A percentile compares a stretch with the other conserved stretches of the same genome.
Evolutionary conservation across 306 rosid genomes (phyloP).

Genomic region (Castanea sativa): DNA sequence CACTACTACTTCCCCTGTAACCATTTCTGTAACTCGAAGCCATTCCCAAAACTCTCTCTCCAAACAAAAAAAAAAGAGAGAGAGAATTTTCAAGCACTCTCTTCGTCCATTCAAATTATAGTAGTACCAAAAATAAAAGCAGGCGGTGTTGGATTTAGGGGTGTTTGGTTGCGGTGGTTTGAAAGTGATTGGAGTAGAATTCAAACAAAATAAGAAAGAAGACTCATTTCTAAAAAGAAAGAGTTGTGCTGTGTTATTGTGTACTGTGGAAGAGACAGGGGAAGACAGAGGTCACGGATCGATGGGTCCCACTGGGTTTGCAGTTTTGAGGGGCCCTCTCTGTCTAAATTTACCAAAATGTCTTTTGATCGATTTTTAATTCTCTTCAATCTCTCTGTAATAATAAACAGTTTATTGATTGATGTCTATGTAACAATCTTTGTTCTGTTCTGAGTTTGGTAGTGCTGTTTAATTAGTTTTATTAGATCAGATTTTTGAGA

Average conservation of each 20-base stretch:
- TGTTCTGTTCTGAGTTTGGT: too few species aligned
- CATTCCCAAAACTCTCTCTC: slow-evolving; percentile 1
- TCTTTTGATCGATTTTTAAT: background rate
- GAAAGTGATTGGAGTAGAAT: background rate
- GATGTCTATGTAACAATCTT: too few species aligned
- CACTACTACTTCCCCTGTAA: background rate
- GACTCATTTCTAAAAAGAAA: too few species aligned
- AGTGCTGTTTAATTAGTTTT: too few species aligned
- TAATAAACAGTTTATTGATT: too few species aligned
- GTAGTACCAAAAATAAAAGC: too few species aligned
- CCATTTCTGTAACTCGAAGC: slow-evolving; percentile 32
- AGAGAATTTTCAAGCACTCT: background rate
- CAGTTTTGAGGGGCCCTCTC: background rate
- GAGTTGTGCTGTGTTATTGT: too few species aligned
- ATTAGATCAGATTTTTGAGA: too few species aligned
- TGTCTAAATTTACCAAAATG: background rate
- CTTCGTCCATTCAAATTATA: background rate
- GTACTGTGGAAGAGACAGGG: slow-evolving; percentile 8
- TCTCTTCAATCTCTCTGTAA: too few species aligned
- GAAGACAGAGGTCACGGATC: slow-evolving; percentile 21
- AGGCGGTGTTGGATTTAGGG: background rate
- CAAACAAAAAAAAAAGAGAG: too few species aligned
- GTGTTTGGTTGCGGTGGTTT: slow-evolving; percentile 2
- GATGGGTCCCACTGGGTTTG: slow-evolving; percentile 29
- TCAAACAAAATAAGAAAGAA: background rate